Conservation (phyloP, 148 eudicot species). For the Persicaria maculosa region DNA sequence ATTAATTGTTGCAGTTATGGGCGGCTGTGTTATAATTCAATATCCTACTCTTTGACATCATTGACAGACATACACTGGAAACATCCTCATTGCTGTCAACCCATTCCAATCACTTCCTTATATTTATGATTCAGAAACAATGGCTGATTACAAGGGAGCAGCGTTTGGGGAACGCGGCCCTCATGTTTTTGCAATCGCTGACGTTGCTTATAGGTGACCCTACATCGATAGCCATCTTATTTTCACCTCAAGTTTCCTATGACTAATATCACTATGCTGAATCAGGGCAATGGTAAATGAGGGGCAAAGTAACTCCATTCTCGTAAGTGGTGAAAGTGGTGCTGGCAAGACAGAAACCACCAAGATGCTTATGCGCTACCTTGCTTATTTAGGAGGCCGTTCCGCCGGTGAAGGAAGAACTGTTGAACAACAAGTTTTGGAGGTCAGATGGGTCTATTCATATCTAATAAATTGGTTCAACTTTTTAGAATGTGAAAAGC, state of each 20-base stretch:
- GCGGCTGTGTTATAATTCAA: conserved; percentile 33
- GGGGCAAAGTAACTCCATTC: conserved; percentile 75
- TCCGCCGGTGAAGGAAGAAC: conserved; percentile 79
- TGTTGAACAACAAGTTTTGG: conserved; percentile 91
- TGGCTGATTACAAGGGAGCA: conserved; percentile 88
- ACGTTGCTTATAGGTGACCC: conserved; percentile 69
- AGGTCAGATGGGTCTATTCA: conserved; percentile 37
- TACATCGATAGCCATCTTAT: background rate
- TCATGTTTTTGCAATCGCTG: conserved; percentile 91
- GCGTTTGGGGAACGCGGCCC: conserved; percentile 81
- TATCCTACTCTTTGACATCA: conserved; percentile 47
- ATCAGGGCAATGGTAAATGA: conserved; percentile 86
- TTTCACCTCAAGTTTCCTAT: background rate
- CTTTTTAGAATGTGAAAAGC: background rate
- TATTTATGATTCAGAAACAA: conserved; percentile 67
- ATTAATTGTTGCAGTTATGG: conserved; percentile 40
- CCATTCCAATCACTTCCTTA: conserved; percentile 90
- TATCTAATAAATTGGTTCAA: background rate
- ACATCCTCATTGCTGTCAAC: conserved; percentile 89
- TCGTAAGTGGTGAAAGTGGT: conserved; percentile 98
- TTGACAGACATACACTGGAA: conserved; percentile 87
- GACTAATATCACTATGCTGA: conserved; percentile 13
- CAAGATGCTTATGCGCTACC: conserved; percentile 94
- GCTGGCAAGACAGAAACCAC: conserved; percentile 96
- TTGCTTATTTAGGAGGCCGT: conserved; percentile 91